Evolutionary conservation across 2,329 filamentous ascomycete species (phyloP), one percentile per base, ranked within the genome.

Genomic region (Talaromyces sp.): DNA sequence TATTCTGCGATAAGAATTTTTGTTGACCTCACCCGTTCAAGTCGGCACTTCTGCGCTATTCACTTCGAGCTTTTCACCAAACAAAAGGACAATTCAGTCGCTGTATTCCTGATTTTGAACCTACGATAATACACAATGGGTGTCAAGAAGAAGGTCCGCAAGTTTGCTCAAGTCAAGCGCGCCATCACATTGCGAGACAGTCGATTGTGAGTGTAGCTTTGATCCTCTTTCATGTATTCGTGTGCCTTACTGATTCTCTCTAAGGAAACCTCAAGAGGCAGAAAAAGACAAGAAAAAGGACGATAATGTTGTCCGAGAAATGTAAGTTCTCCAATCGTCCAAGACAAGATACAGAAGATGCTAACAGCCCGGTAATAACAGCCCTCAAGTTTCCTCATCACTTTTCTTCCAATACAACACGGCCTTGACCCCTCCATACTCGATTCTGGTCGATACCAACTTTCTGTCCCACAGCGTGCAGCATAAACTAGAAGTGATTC

Each of bases 381-480:
- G 85, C 59, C 90, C 90, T 5, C 91, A 95, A 81, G 90, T 91
- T 73, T 90, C 92, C 13, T 92, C 90, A 22, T 86, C 87, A 68
- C 87, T 96, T 79, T 96, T 96, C 86, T 96, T 96, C 80, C 86
- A 91, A 74, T 90, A 92, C 83, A 97, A 97, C 81, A 90, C 89
- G 62, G 90, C 91, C 62, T 87, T 97, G 52, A 88, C 91, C 11
- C 92, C 93, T 3, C 92, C 93, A 1, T 96, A 96, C 82, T 84
- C 82, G 59, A 86, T 94, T 64, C 86, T 96, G 10, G 85, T 95
- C 73, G 92, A 96, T 77, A 94, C 92, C 77, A 96, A 96, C 76
- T 97, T 97, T 75, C 85, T 97, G 68, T 92, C 89, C 45, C 93
- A 97, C 78, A 95, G 93, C 0, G 91, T 98, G 1, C 91, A 93